These are phyloP conservation scores for Juglanconis juglandina DNA, from an alignment of 2,329 filamentous ascomycete species.

Conservation along the genomic window DNA sequence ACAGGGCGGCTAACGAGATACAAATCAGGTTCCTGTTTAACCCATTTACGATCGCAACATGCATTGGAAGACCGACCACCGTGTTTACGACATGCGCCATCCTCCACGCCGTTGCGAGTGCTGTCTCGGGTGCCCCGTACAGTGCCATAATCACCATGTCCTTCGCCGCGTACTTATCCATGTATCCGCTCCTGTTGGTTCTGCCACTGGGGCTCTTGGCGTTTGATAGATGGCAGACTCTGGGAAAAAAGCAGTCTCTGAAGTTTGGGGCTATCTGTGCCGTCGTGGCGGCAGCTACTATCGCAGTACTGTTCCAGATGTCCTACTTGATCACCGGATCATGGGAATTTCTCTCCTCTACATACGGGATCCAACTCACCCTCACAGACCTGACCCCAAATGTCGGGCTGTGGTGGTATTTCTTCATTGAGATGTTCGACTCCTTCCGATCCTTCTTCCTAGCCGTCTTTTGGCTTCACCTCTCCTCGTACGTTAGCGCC, in stretches of 20 bases:
- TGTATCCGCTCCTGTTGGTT: slow-evolving; percentile 85
- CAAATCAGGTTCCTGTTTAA: slow-evolving; percentile 78
- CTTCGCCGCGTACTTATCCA: slow-evolving; percentile 83
- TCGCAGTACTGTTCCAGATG: slow-evolving; percentile 63
- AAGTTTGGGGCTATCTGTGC: slow-evolving; percentile 58
- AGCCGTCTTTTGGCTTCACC: slow-evolving; percentile 95
- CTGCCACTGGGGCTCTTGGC: slow-evolving; percentile 77
- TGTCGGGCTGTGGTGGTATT: slow-evolving; percentile 98
- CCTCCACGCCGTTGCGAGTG: slow-evolving; percentile 77
- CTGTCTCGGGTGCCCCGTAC: slow-evolving; percentile 68
- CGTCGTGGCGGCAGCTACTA: slow-evolving; percentile 48
- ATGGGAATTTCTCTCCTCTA: slow-evolving; percentile 83
- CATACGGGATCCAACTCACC: slow-evolving; percentile 88
- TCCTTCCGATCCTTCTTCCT: slow-evolving; percentile 96
- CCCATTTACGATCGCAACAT: slow-evolving; percentile 88
- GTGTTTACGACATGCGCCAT: slow-evolving; percentile 88
- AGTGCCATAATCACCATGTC: slow-evolving; percentile 81
- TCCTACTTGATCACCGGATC: slow-evolving; percentile 75
- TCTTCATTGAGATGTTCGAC: slow-evolving; percentile 99
- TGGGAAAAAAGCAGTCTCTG: slow-evolving; percentile 5
- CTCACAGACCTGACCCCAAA: slow-evolving; percentile 93
- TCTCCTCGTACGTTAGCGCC: slow-evolving; percentile 83
- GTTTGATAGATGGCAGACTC: slow-evolving; percentile 57
- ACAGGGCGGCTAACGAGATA: slow-evolving; percentile 8
- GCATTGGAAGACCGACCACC: slow-evolving; percentile 82